Conservation (phyloP, 345 rosid genomes). For the Lepidium sativum region DNA sequence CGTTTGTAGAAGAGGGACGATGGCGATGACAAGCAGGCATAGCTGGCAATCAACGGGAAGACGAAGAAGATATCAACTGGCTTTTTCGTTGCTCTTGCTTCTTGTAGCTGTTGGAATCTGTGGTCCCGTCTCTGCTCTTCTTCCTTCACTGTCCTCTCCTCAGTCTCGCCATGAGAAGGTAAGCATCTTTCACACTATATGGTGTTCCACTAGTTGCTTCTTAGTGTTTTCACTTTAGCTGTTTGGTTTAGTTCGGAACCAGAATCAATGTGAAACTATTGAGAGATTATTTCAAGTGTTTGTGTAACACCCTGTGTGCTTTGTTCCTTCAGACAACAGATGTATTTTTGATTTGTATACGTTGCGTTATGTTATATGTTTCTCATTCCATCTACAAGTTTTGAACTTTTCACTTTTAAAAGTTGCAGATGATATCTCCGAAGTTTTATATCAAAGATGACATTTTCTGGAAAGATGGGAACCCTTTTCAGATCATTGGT, state of each 20-base stretch:
- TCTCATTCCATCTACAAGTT: background rate
- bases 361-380: too few relatives aligned
- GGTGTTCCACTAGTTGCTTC: background rate
- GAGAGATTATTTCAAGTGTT: background rate
- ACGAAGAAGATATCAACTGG: background rate
- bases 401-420: background rate
- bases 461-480: constrained; percentile 74
- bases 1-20: constrained; percentile 9
- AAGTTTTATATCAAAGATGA: constrained; percentile 66
- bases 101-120: constrained; percentile 32
- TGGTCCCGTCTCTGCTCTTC: constrained; percentile 61
- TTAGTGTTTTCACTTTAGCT: background rate
- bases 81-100: constrained; percentile 23
- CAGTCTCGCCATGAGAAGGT: constrained; percentile 21
- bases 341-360: too few relatives aligned
- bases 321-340: background rate
- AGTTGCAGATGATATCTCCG: constrained; percentile 15
- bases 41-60: constrained; percentile 12
- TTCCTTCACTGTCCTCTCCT: constrained; percentile 42
- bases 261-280: background rate
- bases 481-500: constrained; percentile 67
- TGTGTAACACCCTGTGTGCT: too few relatives aligned
- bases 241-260: background rate
- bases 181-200: background rate
- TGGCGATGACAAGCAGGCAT: constrained; percentile 31